Evolutionary conservation across 2,329 filamentous ascomycete genomes (phyloP).

Genomic region (Aureobasidium sp.): DNA sequence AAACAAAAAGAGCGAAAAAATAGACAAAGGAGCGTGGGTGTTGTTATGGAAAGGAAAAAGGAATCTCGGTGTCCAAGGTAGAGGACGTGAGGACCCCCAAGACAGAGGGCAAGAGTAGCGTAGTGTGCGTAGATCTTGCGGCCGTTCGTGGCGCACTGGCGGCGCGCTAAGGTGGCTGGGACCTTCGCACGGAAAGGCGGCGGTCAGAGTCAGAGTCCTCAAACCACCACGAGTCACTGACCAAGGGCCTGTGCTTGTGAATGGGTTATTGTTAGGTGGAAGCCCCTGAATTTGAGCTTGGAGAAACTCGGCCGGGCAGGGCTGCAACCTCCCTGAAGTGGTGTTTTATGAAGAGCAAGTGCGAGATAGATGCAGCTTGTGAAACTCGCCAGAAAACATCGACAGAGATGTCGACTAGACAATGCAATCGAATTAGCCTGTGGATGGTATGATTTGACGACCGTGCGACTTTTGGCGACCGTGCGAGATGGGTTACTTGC

Average conservation of each 20-base stretch:
- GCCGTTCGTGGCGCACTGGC: conserved; percentile 4
- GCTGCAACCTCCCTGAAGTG: neutral
- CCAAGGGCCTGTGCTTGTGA: neutral
- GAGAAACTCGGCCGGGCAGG: neutral
- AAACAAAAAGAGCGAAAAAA: conserved; percentile 10
- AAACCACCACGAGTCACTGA: conserved; percentile 1
- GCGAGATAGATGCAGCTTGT: neutral
- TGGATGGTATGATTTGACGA: neutral
- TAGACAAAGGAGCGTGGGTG: conserved; percentile 9
- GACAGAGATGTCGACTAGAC: neutral
- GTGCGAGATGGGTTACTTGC: neutral
- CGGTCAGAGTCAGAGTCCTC: neutral
- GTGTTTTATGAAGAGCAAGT: neutral
- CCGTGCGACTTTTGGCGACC: neutral
- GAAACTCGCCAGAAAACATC: neutral
- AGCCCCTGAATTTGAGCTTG: neutral
- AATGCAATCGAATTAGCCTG: neutral
- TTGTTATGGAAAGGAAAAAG: conserved; percentile 5
- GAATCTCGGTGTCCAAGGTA: conserved; percentile 1
- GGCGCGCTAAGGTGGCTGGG: neutral
- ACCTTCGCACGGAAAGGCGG: neutral
- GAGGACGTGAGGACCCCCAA: neutral
- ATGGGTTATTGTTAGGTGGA: neutral
- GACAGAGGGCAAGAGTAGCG: neutral
- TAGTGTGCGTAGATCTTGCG: conserved; percentile 1